Evolutionary conservation across 345 rosid species (phyloP).

Genomic region (Populus pruinosa): DNA sequence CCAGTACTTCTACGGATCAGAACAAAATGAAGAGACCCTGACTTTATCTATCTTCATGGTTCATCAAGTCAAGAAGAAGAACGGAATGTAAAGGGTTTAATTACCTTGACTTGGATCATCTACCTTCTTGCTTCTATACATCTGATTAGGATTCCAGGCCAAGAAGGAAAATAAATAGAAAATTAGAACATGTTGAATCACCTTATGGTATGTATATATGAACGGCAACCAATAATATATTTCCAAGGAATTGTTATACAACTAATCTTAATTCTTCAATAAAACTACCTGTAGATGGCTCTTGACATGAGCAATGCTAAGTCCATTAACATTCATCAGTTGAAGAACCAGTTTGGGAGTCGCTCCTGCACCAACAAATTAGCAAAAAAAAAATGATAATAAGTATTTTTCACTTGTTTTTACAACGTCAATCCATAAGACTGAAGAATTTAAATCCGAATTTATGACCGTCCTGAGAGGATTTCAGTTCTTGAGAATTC

Average conservation of each 20-base stretch:
- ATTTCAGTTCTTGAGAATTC: too few relatives aligned
- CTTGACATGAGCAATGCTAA: constrained; percentile 39
- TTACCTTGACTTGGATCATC: constrained; percentile 28
- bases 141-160: constrained; percentile 1
- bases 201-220: neutral
- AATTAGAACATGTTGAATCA: too few relatives aligned
- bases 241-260: too few relatives aligned
- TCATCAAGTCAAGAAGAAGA: neutral
- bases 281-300: constrained; percentile 29
- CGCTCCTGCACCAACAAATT: constrained; percentile 15
- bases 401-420: too few relatives aligned
- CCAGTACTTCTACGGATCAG: constrained; percentile 3
- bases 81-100: neutral
- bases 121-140: constrained; percentile 36
- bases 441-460: neutral
- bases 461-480: too few relatives aligned
- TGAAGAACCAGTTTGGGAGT: constrained; percentile 35
- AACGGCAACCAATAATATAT: neutral
- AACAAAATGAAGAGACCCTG: neutral
- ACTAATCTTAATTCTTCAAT: neutral
- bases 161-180: neutral
- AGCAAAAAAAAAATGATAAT: neutral
- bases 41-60: neutral
- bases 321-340: constrained; percentile 32
- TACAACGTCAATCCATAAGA: too few relatives aligned